Conservation (phyloP, 805 yeast species). For the Grigorovia yakushimaensis region DNA sequence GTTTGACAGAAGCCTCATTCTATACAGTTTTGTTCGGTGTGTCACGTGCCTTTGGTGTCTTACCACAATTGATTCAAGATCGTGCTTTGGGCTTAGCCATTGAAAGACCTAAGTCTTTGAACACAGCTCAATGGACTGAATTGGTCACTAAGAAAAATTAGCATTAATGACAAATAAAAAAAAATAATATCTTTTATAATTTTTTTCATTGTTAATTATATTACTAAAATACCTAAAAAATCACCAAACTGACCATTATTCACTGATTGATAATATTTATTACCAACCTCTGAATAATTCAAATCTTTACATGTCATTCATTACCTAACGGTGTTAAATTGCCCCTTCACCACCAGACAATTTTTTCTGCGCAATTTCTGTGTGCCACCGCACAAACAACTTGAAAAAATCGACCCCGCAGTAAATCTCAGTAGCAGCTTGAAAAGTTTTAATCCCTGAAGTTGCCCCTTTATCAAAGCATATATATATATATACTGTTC, state of each 20-base stretch:
- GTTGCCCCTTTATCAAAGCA: neutral
- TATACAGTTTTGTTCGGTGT: conserved; percentile 84
- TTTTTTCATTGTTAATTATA: too few relatives aligned
- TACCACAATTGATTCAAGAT: conserved; percentile 78
- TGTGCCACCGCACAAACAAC: neutral
- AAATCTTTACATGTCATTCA: neutral
- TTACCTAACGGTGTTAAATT: neutral
- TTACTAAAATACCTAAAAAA: too few relatives aligned
- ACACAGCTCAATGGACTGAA: conserved; percentile 85
- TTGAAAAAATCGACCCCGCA: neutral
- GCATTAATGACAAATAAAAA: too few relatives aligned
- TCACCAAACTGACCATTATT: neutral
- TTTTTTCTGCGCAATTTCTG: neutral
- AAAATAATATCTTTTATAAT: too few relatives aligned
- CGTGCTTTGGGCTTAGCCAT: conserved; percentile 74
- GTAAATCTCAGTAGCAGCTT: neutral
- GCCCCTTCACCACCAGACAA: neutral
- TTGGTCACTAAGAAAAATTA: conserved; percentile 38
- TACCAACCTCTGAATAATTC: neutral
- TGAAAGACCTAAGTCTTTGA: conserved; percentile 89
- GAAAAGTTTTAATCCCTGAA: neutral
- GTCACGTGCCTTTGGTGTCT: conserved; percentile 76
- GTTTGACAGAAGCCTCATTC: conserved; percentile 71
- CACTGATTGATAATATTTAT: neutral
- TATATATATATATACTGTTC: too few relatives aligned